A percentile compares a stretch with the other conserved stretches of the same genome.
These are phyloP conservation scores for Ceratonia siliqua DNA, from an alignment of 306 rosid species.

Conservation along the genomic window DNA sequence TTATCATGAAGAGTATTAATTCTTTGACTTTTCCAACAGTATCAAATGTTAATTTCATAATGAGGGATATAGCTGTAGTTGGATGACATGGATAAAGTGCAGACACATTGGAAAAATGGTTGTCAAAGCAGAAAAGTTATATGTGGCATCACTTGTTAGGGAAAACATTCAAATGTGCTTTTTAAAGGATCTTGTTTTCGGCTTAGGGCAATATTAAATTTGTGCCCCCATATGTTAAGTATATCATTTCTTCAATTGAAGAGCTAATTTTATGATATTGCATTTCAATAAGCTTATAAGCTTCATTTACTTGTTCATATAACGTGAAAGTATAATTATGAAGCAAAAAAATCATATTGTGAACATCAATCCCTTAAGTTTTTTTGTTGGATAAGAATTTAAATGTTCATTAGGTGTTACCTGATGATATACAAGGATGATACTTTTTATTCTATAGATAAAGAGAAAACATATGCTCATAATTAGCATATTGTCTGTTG, in stretches of 20 bases:
- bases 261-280: background rate
- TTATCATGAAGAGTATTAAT: too few species aligned
- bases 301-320: background rate
- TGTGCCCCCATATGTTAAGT: background rate
- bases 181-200: background rate
- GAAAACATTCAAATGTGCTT: background rate
- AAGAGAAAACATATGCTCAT: background rate
- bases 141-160: background rate
- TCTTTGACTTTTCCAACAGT: too few species aligned
- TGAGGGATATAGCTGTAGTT: background rate
- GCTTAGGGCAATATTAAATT: background rate
- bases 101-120: background rate
- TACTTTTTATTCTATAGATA: background rate
- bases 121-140: background rate
- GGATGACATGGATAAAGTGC: background rate
- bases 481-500: background rate
- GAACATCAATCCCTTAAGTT: background rate
- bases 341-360: conserved; percentile 4
- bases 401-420: background rate
- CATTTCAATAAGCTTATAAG: background rate
- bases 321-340: too few species aligned
- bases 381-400: conserved; percentile 1
- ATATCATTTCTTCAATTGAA: background rate
- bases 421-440: background rate
- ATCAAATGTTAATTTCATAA: background rate